Evolutionary conservation across 208 protist genomes (phyloP), one percentile per base, ranked within the genome.

Genomic region (Acanthamoeba sp.): DNA sequence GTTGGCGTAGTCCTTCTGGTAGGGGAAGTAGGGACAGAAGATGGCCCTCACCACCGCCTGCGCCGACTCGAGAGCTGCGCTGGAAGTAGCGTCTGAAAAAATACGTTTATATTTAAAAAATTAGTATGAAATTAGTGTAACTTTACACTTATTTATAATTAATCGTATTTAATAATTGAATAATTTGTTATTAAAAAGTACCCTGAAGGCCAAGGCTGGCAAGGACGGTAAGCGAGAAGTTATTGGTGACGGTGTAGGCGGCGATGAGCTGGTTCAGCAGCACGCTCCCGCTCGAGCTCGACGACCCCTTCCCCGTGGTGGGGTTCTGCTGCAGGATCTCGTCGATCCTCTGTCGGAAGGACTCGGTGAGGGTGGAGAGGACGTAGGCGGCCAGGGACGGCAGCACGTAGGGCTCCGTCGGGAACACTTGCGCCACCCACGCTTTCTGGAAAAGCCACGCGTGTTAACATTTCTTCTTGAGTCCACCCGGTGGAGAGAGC

Each of bases 391-490:
- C 80, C 10, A 88, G 50, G 6, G 80, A 88, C 27, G 80, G 32
- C 50, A 88, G 36, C 50, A 88, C 45, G 42, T 62, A 16, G 5
- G 42, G 42, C 7, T 88, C 80, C 50, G 80, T 32, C 2, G 80
- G 80, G 50, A 88, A 88, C 50, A 88, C 80, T 59, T 88, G 80
- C 0, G 48, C 50, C 32, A 62, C 80, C 80, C 80, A 88, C 32
- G n/a, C 16, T 88, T 62, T 55, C 80, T 88, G 34, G 5, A n/a
- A 18, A 9, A 78, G n/a, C n/a, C 12, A 45, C n/a, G n/a, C n/a
- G n/a, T n/a, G n/a, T n/a, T n/a, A n/a, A n/a, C n/a, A n/a, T n/a
- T n/a, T n/a, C n/a, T n/a, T n/a, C n/a, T n/a, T n/a, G n/a, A n/a
- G n/a, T n/a, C n/a, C n/a, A n/a, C n/a, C n/a, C n/a, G n/a, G n/a